Evolutionary conservation across 2,329 filamentous ascomycete genomes (phyloP), one percentile per base, ranked within the genome.

Genomic region (Lasiodiplodia gonubiensis): DNA sequence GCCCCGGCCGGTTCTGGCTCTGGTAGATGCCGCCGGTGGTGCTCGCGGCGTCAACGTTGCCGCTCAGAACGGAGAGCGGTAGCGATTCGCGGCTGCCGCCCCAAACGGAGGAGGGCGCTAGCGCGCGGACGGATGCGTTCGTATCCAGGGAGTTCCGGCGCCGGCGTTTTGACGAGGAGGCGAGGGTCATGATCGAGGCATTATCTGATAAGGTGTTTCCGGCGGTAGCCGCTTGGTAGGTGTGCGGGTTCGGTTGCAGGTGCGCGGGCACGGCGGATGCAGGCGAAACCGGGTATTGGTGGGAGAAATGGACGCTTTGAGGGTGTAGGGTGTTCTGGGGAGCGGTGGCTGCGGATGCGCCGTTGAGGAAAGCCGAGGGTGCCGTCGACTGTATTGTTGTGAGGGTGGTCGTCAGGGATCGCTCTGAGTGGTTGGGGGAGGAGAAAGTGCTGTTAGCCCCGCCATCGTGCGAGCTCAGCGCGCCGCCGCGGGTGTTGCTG

Each of bases 131-230:
- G 0, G 91, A 94, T 5, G 92, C 92, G 76, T 95, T 91, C 0
- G 92, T 95, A 77, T 95, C 92, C 79, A 94, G 89, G 35, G 91
- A 94, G 69, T 92, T 87, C 59, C 92, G 87, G 42, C 92, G 89
- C 33, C 89, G 86, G 46, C 90, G 88, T 80, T 94, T 93, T 70
- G 90, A 92, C 0, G 91, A 94, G 4, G 92, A 94, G 2, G 92
- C 92, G 16, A 96, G 84, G 0, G 92, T 96, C 69, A 96, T 81
- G 71, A 96, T 94, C 30, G 92, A 94, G 25, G 92, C 92, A 75
- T 96, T 92, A 77, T 96, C 92, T 1, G 91, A 93, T 39, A 94
- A 82, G 6, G 94, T 85, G 73, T 92, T 92, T 79, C 94, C 93
- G 64, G 92, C 92, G 0, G 91, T 94, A 1, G 91, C 91, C n/a